phyloP scores from a whole-genome alignment of 495 filamentous ascomycete genomes.

The Aspergillus hancockii region DNA sequence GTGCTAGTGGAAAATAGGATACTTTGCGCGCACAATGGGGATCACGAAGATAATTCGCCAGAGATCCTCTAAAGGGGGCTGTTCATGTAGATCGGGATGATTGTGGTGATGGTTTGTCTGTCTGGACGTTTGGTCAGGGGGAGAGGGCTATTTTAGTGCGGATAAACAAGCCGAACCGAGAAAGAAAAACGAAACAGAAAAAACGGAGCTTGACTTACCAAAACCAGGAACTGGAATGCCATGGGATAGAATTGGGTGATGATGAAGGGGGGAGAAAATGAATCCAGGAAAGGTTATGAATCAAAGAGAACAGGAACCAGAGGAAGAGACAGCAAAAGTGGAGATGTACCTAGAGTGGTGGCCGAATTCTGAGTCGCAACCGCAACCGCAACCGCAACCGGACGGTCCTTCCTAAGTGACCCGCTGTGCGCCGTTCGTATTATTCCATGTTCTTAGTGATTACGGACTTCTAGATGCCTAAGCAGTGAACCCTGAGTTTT shows the following conservation, averaged over 20 bases:
- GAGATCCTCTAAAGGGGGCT: not conserved
- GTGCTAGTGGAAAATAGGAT: not conserved
- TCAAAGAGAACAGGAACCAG: slow-evolving; percentile 9
- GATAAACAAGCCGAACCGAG: not conserved
- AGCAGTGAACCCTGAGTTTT: no score
- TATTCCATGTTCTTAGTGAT: not conserved
- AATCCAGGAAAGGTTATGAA: slow-evolving; percentile 7
- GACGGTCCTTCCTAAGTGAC: not conserved
- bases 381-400: not conserved
- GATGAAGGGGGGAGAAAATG: slow-evolving; percentile 4
- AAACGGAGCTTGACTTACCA: slow-evolving; percentile 3
- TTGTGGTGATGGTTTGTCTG: slow-evolving; percentile 8
- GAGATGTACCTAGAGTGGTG: slow-evolving; percentile 52
- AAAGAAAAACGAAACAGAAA: slow-evolving; percentile 2
- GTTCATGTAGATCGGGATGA: not conserved
- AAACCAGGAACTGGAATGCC: slow-evolving; percentile 11
- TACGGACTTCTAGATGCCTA: not conserved
- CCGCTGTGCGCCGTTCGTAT: not conserved
- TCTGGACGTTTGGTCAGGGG: slow-evolving; percentile 21
- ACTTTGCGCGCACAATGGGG: not conserved
- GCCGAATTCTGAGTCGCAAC: slow-evolving; percentile 6
- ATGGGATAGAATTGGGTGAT: slow-evolving; percentile 3
- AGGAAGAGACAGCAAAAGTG: slow-evolving; percentile 56
- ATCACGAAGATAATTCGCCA: slow-evolving; percentile 5
- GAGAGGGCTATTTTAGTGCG: not conserved